Base-by-base conservation (phyloP, 345 rosid genomes). In the Dipteronia sinensis region DNA sequence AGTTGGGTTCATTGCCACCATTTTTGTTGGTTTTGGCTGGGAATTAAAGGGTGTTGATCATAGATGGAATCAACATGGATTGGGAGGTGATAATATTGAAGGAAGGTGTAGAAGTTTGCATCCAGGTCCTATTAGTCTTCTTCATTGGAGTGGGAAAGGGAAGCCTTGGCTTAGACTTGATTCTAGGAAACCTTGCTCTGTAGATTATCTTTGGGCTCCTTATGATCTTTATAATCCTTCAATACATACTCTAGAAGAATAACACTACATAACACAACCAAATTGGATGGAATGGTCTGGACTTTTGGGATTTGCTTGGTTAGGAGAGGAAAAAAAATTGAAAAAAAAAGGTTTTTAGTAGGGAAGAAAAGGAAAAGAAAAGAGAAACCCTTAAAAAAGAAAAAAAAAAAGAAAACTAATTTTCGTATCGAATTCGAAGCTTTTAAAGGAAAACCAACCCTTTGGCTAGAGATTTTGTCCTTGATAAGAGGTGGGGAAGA, bases 91-190 rank as follows among this genome's bases (percentile, higher is more conserved):
- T 27, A 88, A 88, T 17, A 53, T 86, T 42, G 85, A 84, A 56
- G 91, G 91, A 3, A 79, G 72, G 40, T 86, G 91, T 74, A 80
- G 91, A 82, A 77, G 69, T 51, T 82, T 88, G 66, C 89, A 84
- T 73, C 88, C 89, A 0, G 89, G 91, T 46, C 88, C 91, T 7
- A 83, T 86, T 27, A 88, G 89, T 82, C 78, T 88, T 72, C 84
- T 88, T 68, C 91, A 88, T 77, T 88, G 91, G 91, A 88, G 91
- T 61, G 89, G 89, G 15, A 88, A 86, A 73, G 91, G 89, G 69
- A 86, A 88, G 82, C 91, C 91, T 10, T 88, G 91, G 88, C 62
- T 88, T 61, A 80, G 89, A 78, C 80, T 86, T 55, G 91, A 88
- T 63, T 88, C 88, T 0, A 74, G 87, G 65, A 85, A 78, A 79